phyloP scores from a whole-genome alignment of 1,139 yeast genomes.

The Candida anutae region DNA sequence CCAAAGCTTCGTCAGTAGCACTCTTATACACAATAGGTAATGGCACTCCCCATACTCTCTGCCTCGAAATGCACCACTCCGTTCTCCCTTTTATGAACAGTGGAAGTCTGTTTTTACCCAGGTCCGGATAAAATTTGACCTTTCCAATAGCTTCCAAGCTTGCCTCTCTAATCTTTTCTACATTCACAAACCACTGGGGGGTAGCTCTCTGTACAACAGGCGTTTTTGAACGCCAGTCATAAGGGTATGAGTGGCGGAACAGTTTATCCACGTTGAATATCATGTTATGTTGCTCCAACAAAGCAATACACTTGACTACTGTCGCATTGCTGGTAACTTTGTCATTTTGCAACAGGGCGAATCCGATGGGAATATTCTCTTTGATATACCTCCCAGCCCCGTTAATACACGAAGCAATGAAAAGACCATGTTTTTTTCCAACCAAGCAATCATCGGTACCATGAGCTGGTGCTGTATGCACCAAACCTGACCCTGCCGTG shows the following conservation, averaged over 20 bases:
- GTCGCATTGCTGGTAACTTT: constrained; percentile 61
- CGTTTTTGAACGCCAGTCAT: constrained; percentile 93
- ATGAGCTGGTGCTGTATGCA: constrained; percentile 96
- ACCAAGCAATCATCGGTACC: constrained; percentile 88
- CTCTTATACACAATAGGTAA: constrained; percentile 75
- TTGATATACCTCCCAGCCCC: constrained; percentile 57
- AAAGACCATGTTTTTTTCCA: constrained; percentile 51
- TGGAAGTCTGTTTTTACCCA: constrained; percentile 61
- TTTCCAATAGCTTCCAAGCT: constrained; percentile 54
- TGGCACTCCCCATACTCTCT: constrained; percentile 98
- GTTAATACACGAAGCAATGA: constrained; percentile 72
- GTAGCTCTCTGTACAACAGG: constrained; percentile 95
- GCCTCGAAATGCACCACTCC: constrained; percentile 98
- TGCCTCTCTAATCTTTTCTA: constrained; percentile 57
- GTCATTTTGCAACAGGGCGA: constrained; percentile 39
- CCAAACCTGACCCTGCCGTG: constrained; percentile 87
- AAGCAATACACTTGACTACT: constrained; percentile 22
- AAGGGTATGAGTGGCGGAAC: constrained; percentile 82
- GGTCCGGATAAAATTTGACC: constrained; percentile 66
- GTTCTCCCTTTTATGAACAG: constrained; percentile 72
- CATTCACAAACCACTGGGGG: constrained; percentile 94
- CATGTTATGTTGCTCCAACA: constrained; percentile 38
- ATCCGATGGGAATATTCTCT: constrained; percentile 34
- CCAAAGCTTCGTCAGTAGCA: constrained; percentile 50
- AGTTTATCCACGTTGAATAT: constrained; percentile 39